phyloP scores from a whole-genome alignment of 352 stramenopile genomes.

The Aphanomyces invadans region DNA sequence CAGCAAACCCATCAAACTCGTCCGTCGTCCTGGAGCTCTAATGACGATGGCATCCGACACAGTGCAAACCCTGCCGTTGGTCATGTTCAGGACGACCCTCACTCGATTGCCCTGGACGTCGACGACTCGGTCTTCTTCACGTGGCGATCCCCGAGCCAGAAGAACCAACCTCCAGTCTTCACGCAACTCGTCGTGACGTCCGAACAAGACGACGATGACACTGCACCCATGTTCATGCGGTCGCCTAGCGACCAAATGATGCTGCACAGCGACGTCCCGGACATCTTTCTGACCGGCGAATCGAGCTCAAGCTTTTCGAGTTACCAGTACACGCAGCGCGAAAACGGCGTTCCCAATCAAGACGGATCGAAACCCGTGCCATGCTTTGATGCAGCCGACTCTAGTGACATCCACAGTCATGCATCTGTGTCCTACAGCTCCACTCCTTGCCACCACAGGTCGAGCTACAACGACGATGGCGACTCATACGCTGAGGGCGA shows the following conservation, averaged over 20 bases:
- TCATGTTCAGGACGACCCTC: neutral
- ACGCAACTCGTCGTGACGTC: neutral
- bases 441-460: neutral
- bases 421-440: neutral
- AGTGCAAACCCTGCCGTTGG: neutral
- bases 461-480: neutral
- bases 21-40: neutral
- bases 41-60: neutral
- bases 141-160: neutral
- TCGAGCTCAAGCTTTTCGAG: neutral
- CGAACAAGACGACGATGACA: neutral
- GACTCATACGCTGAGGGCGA: neutral
- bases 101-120: neutral
- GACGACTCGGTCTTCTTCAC: neutral
- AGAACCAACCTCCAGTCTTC: neutral
- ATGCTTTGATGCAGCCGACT: neutral
- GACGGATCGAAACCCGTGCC: neutral
- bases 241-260: neutral
- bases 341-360: neutral
- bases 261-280: neutral
- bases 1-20: too few relatives aligned
- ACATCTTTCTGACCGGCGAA: neutral
- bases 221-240: neutral
- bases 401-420: neutral
- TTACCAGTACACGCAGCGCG: neutral